These are phyloP conservation scores for Beauveria brongniartii DNA, from an alignment of 2,329 filamentous ascomycete species.

Conservation along the genomic window DNA sequence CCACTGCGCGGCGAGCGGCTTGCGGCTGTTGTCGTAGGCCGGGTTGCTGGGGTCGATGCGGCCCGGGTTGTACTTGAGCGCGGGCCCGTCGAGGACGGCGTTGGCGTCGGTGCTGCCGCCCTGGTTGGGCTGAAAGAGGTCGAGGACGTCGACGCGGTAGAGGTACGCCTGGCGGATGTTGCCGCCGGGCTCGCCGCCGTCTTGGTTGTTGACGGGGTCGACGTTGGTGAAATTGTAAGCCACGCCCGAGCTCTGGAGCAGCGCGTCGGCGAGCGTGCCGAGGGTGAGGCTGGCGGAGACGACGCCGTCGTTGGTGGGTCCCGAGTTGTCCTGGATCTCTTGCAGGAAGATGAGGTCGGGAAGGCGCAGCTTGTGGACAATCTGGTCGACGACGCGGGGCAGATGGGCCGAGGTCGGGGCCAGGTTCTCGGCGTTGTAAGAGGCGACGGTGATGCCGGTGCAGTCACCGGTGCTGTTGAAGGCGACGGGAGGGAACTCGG, in stretches of 20 bases:
- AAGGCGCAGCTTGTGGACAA: slow-evolving; percentile 53
- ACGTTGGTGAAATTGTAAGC: slow-evolving; percentile 55
- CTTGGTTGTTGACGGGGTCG: slow-evolving; percentile 48
- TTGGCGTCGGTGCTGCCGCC: slow-evolving; percentile 48
- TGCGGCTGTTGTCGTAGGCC: slow-evolving; percentile 55
- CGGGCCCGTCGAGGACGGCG: slow-evolving; percentile 44
- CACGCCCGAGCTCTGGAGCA: slow-evolving; percentile 39
- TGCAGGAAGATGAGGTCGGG: slow-evolving; percentile 62
- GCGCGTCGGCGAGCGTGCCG: slow-evolving; percentile 42
- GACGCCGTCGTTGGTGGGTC: slow-evolving; percentile 50
- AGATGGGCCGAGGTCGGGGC: slow-evolving; percentile 47
- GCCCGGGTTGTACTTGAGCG: slow-evolving; percentile 61
- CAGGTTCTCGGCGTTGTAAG: slow-evolving; percentile 66
- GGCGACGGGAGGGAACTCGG: slow-evolving; percentile 40
- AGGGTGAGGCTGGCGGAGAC: slow-evolving; percentile 52
- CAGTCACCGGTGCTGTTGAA: slow-evolving; percentile 50
- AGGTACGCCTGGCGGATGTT: slow-evolving; percentile 67
- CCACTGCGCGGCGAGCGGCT: slow-evolving; percentile 61
- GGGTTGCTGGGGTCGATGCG: slow-evolving; percentile 54
- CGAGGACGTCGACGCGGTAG: slow-evolving; percentile 53
- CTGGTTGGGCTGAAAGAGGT: slow-evolving; percentile 50
- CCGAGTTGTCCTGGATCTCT: slow-evolving; percentile 62
- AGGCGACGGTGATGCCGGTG: slow-evolving; percentile 52
- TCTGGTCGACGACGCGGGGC: slow-evolving; percentile 52
- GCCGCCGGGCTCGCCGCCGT: slow-evolving; percentile 60